Percentiles rank a stretch among this genome's conserved stretches.
Evolutionary conservation across 1,284 basidiomycete genomes (phyloP).

Genomic region (Blastosporella zonata): DNA sequence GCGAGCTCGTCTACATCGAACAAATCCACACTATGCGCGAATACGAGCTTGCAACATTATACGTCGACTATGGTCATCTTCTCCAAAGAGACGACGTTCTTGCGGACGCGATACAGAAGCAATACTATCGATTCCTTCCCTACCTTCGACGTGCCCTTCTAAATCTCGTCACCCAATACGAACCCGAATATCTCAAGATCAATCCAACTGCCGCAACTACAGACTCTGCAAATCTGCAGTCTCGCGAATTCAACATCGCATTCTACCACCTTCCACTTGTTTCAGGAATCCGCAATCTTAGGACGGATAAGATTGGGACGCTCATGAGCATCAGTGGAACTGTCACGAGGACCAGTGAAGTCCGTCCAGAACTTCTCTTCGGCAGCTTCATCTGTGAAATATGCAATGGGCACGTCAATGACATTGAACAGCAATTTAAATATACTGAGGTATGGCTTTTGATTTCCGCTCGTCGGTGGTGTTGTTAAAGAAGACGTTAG

Average conservation of each 20-base stretch:
- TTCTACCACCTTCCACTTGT: constrained; percentile 97
- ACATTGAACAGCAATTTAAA: constrained; percentile 99
- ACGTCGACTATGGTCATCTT: constrained; percentile 93
- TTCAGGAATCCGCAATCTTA: constrained; percentile 92
- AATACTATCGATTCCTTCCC: constrained; percentile 96
- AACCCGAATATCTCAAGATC: constrained; percentile 91
- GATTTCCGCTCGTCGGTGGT: neutral
- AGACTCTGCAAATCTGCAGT: constrained; percentile 82
- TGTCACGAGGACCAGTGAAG: constrained; percentile 96
- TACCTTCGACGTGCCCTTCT: constrained; percentile 90
- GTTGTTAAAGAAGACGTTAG: constrained; percentile 36
- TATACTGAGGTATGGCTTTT: constrained; percentile 87
- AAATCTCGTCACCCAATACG: constrained; percentile 84
- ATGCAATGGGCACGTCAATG: constrained; percentile 85
- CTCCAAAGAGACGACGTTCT: constrained; percentile 89
- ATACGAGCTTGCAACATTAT: constrained; percentile 91
- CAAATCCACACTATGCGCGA: constrained; percentile 94
- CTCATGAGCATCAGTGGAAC: constrained; percentile 94
- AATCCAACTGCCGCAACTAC: constrained; percentile 78
- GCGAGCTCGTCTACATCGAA: constrained; percentile 79
- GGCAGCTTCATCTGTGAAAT: constrained; percentile 93
- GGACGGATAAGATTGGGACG: constrained; percentile 91
- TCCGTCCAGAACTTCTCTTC: constrained; percentile 90
- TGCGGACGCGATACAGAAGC: constrained; percentile 87
- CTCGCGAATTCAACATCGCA: constrained; percentile 92